These are phyloP conservation scores for Pseudocercospora eumusae DNA, from an alignment of 2,329 filamentous ascomycete genomes.

Conservation along the genomic window DNA sequence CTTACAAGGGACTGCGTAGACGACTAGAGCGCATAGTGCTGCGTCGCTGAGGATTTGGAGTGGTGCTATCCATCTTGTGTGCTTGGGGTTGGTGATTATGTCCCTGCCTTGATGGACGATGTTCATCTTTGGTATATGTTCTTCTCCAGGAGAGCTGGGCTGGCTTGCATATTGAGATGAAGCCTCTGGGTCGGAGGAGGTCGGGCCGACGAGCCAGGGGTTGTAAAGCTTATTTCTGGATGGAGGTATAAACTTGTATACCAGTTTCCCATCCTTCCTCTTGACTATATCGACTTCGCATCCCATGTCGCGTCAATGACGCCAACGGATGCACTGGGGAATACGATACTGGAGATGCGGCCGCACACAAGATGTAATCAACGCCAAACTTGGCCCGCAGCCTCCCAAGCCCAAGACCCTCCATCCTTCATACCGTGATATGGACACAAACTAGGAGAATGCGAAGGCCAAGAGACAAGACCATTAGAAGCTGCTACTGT, in stretches of 20 bases:
- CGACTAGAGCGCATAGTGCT: constrained; percentile 69
- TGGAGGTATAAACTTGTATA: too few species aligned
- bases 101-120: constrained; percentile 41
- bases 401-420: background rate
- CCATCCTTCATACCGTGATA: background rate
- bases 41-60: constrained; percentile 70
- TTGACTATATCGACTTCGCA: too few species aligned
- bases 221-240: background rate
- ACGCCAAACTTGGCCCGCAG: background rate
- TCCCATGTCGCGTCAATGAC: too few species aligned
- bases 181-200: background rate
- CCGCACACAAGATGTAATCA: too few species aligned
- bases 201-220: background rate
- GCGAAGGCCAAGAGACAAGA: background rate
- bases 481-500: background rate
- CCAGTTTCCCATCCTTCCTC: too few species aligned
- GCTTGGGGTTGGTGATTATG: constrained; percentile 56
- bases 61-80: constrained; percentile 65
- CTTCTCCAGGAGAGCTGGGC: background rate
- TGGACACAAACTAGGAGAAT: background rate
- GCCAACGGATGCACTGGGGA: too few species aligned
- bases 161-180: constrained; percentile 4
- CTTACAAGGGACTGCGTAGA: constrained; percentile 83
- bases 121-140: constrained; percentile 37
- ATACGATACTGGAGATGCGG: too few species aligned